These are phyloP conservation scores for Saccharomycopsis sp. DNA, from an alignment of 805 yeast genomes.

Conservation along the genomic window DNA sequence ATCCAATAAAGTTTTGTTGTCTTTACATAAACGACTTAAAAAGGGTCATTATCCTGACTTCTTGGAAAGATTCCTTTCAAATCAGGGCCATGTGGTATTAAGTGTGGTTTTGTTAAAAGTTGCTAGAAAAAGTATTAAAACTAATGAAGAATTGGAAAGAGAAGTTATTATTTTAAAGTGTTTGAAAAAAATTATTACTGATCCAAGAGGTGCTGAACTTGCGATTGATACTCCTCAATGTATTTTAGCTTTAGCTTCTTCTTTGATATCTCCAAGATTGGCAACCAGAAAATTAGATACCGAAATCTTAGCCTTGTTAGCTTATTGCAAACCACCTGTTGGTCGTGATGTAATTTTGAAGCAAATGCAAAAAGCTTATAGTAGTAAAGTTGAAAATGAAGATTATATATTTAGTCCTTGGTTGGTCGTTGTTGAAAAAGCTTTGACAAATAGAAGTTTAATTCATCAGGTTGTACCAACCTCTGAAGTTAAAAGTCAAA, in stretches of 20 bases:
- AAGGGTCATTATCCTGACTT: constrained; percentile 20
- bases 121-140: constrained; percentile 25
- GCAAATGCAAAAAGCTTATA: constrained; percentile 19
- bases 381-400: constrained; percentile 21
- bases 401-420: constrained; percentile 14
- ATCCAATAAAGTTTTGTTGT: constrained; percentile 29
- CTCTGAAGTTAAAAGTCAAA: constrained; percentile 9
- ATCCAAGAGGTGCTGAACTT: constrained; percentile 20
- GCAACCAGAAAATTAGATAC: constrained; percentile 44
- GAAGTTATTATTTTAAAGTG: constrained; percentile 43
- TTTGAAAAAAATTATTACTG: constrained; percentile 37
- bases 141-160: constrained; percentile 37
- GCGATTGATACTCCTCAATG: constrained; percentile 21
- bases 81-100: constrained; percentile 42
- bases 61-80: constrained; percentile 31
- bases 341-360: constrained; percentile 25
- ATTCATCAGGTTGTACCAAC: constrained; percentile 1
- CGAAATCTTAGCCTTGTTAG: constrained; percentile 33
- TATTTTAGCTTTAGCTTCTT: constrained; percentile 31
- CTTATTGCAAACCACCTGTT: constrained; percentile 22
- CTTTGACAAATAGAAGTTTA: constrained; percentile 19
- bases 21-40: constrained; percentile 21
- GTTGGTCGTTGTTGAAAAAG: constrained; percentile 23
- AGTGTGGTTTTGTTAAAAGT: constrained; percentile 33
- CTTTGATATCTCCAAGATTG: constrained; percentile 40